A percentile compares a stretch with the other conserved stretches of the same genome.
These are phyloP conservation scores for Psophocarpus tetragonolobus DNA, from an alignment of 306 rosid genomes.

Conservation along the genomic window DNA sequence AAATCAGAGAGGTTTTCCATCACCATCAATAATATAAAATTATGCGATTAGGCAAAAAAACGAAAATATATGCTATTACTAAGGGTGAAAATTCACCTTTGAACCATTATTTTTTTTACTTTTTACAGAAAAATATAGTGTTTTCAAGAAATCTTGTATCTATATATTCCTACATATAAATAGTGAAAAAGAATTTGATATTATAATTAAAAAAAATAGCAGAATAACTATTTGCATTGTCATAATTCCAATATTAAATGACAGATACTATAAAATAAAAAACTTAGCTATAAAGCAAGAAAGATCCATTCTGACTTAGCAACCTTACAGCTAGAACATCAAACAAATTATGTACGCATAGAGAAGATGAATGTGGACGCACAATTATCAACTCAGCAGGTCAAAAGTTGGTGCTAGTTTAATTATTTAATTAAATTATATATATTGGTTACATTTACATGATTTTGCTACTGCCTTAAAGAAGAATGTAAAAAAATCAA, in stretches of 20 bases:
- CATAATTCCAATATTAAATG: constrained; percentile 1
- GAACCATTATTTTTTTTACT: neutral
- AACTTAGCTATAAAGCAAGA: constrained; percentile 23
- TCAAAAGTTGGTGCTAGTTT: constrained; percentile 13
- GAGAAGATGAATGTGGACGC: constrained; percentile 19
- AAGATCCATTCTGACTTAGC: constrained; percentile 15
- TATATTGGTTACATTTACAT: neutral
- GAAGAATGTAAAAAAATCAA: neutral
- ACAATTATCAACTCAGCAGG: constrained; percentile 25
- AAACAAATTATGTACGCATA: constrained; percentile 19
- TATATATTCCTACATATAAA: constrained; percentile 6
- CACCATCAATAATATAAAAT: neutral
- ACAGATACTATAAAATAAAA: neutral
- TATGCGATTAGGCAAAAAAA: neutral
- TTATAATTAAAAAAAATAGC: constrained; percentile 5
- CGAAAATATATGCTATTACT: neutral
- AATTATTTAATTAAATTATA: constrained; percentile 14
- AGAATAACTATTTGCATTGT: constrained; percentile 3
- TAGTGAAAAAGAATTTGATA: neutral
- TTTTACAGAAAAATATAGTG: constrained; percentile 3
- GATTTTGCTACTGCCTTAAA: constrained; percentile 17
- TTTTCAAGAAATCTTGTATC: constrained; percentile 4
- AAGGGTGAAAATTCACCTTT: constrained; percentile 11
- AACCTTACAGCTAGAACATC: constrained; percentile 19
- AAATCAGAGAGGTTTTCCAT: neutral